A percentile compares a stretch with the other conserved stretches of the same genome.
Evolutionary conservation across 1,284 basidiomycete species (phyloP).

Genomic region (Stereum hirsutum): DNA sequence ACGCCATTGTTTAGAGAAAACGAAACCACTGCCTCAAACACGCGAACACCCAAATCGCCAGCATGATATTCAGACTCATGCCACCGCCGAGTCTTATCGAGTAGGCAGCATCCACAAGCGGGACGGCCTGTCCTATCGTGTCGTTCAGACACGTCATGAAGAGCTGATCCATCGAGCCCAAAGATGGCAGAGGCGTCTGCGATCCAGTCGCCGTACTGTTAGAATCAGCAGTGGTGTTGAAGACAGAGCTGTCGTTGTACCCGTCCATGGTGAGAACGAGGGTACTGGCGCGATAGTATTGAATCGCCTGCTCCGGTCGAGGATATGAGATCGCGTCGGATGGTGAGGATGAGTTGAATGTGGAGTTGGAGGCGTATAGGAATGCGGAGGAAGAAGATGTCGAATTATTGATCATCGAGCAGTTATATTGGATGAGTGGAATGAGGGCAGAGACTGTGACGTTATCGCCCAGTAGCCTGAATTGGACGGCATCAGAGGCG

Average conservation of each 20-base stretch:
- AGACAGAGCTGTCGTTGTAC: conserved; percentile 31
- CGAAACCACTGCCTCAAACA: no score
- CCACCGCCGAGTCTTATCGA: no score
- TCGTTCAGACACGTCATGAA: conserved; percentile 33
- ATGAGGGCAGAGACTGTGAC: conserved; percentile 15
- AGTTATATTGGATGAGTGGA: conserved; percentile 10
- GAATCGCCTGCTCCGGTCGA: neutral
- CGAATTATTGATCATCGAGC: conserved; percentile 5
- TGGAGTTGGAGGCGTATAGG: neutral
- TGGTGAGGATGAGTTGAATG: conserved; percentile 4
- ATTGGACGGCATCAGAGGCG: conserved; percentile 5
- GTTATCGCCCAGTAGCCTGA: conserved; percentile 18
- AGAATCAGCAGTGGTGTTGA: conserved; percentile 10
- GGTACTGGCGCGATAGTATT: conserved; percentile 14
- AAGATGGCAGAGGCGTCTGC: conserved; percentile 29
- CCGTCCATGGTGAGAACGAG: conserved; percentile 29
- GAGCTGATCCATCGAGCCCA: conserved; percentile 28
- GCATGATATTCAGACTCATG: no score
- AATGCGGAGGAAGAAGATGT: conserved; percentile 1
- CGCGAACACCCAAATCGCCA: no score
- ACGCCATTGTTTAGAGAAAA: no score
- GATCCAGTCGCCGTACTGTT: conserved; percentile 22
- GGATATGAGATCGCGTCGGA: no score
- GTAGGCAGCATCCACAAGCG: conserved; percentile 21
- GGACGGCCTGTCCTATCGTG: conserved; percentile 31